phyloP scores from a whole-genome alignment of 2,329 filamentous ascomycete species.

The Curvularia hawaiiensis region DNA sequence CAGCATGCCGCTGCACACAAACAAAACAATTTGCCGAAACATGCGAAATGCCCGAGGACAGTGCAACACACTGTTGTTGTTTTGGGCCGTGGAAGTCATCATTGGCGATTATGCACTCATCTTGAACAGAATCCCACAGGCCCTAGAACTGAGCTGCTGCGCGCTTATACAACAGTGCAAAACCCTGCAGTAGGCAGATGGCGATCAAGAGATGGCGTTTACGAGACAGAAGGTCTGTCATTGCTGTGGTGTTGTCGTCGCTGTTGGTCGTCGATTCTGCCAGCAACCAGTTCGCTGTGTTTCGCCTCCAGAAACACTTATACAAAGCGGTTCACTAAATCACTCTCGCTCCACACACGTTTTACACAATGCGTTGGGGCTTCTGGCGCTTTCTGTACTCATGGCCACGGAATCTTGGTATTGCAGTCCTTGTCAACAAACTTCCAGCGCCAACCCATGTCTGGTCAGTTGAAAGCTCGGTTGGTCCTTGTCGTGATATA shows the following conservation, averaged over 20 bases:
- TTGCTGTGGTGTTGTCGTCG: too few species aligned
- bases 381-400: conserved; percentile 21
- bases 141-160: not conserved
- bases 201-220: not conserved
- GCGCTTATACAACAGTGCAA: not conserved
- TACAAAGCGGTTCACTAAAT: not conserved
- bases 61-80: conserved; percentile 2
- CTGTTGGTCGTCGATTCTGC: too few species aligned
- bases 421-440: conserved; percentile 34
- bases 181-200: not conserved
- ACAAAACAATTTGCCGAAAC: conserved; percentile 18
- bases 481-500: conserved; percentile 22
- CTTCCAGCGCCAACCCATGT: conserved; percentile 28
- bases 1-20: not conserved
- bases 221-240: not conserved
- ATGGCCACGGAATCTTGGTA: conserved; percentile 24
- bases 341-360: not conserved
- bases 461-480: conserved; percentile 30
- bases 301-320: too few species aligned
- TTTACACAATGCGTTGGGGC: conserved; percentile 21
- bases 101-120: not conserved
- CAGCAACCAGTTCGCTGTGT: not conserved
- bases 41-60: conserved; percentile 20
- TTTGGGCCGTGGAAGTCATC: not conserved
- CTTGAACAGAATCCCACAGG: not conserved